These are phyloP conservation scores for Amaranthus tricolor DNA, from an alignment of 179 eudicot species.

Conservation along the genomic window DNA sequence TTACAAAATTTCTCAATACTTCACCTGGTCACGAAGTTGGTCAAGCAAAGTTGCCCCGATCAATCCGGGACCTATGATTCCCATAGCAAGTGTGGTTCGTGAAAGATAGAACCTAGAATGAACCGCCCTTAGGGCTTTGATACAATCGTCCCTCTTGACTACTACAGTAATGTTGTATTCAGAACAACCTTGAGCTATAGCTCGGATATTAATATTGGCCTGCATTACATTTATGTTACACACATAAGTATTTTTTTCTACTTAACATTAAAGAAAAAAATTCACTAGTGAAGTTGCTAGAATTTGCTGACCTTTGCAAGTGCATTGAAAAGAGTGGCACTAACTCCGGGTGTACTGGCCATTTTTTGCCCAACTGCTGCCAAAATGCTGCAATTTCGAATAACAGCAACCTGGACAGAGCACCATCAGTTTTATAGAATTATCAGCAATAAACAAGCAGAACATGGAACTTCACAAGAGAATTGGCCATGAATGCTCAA, in stretches of 20 bases:
- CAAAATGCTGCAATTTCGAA: constrained; percentile 93
- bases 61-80: constrained; percentile 96
- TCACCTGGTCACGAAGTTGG: constrained; percentile 92
- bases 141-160: constrained; percentile 84
- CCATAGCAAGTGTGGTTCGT: constrained; percentile 90
- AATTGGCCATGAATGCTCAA: neutral
- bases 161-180: constrained; percentile 96
- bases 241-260: neutral
- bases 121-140: constrained; percentile 85
- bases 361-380: constrained; percentile 99
- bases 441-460: neutral
- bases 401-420: constrained; percentile 71
- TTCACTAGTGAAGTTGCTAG: neutral
- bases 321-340: constrained; percentile 93
- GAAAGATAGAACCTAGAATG: constrained; percentile 97
- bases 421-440: constrained; percentile 12
- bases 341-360: constrained; percentile 99
- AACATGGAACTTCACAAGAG: neutral
- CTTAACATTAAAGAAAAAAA: constrained; percentile 1
- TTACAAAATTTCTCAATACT: neutral
- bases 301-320: constrained; percentile 71
- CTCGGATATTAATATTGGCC: constrained; percentile 96
- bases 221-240: constrained; percentile 33
- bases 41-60: constrained; percentile 93
- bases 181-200: constrained; percentile 99